Percentiles rank a stretch among this genome's conserved stretches.
Conservation (phyloP, 2,329 filamentous ascomycete species). For the Colletotrichum musae region DNA sequence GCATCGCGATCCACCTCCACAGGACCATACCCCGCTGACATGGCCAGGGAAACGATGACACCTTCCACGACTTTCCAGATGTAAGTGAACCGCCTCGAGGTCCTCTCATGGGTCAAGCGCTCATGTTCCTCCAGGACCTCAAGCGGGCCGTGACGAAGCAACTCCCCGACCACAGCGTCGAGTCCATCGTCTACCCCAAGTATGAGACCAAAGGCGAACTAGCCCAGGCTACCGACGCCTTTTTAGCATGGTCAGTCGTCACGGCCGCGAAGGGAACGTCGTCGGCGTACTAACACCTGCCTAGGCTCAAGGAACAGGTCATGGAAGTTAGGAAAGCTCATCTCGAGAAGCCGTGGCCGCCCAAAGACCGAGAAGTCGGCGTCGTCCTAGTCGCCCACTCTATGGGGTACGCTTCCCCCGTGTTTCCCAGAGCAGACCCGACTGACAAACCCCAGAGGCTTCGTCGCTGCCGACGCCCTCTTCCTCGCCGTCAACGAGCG, state of each 20-base stretch:
- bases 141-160: slow-evolving; percentile 70
- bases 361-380: slow-evolving; percentile 83
- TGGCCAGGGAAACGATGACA: slow-evolving; percentile 75
- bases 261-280: background rate
- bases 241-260: slow-evolving; percentile 59
- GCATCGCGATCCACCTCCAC: background rate
- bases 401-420: slow-evolving; percentile 70
- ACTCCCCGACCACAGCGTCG: slow-evolving; percentile 72
- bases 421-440: rapidly evolving
- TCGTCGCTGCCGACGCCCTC: slow-evolving; percentile 87
- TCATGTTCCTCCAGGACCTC: slow-evolving; percentile 61
- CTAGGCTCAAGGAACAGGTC: slow-evolving; percentile 83
- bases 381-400: slow-evolving; percentile 87
- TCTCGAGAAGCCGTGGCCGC: slow-evolving; percentile 80
- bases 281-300: background rate
- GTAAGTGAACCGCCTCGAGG: slow-evolving; percentile 45
- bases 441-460: slow-evolving; percentile 68
- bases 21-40: background rate
- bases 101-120: background rate
- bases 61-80: slow-evolving; percentile 77
- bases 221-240: slow-evolving; percentile 59
- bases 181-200: slow-evolving; percentile 76
- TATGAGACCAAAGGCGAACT: slow-evolving; percentile 82
- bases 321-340: slow-evolving; percentile 82
- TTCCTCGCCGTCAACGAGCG: slow-evolving; percentile 79